Evolutionary conservation across 305 asterid genomes (phyloP), one percentile per base, ranked within the genome.

Genomic region (Fraxinus ornus): DNA sequence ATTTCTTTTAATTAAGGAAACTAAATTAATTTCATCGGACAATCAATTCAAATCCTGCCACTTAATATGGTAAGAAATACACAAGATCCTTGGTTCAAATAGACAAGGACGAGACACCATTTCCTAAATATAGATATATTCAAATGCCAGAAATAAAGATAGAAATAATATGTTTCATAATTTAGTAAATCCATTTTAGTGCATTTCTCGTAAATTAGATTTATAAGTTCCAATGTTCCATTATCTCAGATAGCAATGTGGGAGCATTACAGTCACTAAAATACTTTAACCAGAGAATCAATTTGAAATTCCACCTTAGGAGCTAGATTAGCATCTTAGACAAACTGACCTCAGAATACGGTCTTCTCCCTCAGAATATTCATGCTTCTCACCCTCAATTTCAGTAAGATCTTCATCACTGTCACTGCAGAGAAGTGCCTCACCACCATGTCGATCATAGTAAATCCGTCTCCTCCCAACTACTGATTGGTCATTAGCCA

Each of bases 401-500:
- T 88, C 95, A 44, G 84, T 87, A 70, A 85, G 85, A 79, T 97
- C 99, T 83, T 97, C 99, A 91, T 97, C 98, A 85, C 98, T 94
- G 89, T 97, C 99, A 80, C 99, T 97, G 84, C 99, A 97, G 82
- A 97, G 85, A 84, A 97, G 89, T 68, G 99, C 95, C 93, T 97
- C 99, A 78, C 97, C 90, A 82, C 97, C 96, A 82, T 92, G 92
- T 78, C 89, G 90, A 86, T 94, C 98, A 86, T 96, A 97, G 88
- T 97, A 97, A 82, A 97, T 97, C 66, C 95, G 93, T 83, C 98
- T 90, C 78, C 96, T 93, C 86, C 98, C 98, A 64, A 92, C 89
- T 35, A 97, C 98, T 33, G 99, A 94, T 83, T 97, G 98, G 84
- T 97, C 99, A 86, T 93, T 98, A 82, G 97, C 92, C 98, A 94